Evolutionary conservation across 2,329 filamentous ascomycete genomes (phyloP), one percentile per base, ranked within the genome.

Genomic region (Trichoderma asperellum): DNA sequence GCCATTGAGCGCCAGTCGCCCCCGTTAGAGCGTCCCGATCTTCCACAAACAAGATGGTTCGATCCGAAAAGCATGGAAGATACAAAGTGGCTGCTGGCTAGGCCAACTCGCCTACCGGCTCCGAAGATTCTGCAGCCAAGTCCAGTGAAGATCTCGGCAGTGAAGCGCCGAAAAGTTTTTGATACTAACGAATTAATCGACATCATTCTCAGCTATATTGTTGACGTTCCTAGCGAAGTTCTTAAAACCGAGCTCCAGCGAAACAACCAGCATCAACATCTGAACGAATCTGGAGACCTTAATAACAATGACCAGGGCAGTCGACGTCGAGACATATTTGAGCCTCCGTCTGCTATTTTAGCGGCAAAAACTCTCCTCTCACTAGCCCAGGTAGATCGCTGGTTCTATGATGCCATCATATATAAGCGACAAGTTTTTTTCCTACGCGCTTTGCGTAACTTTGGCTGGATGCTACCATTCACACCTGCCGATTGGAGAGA

Each of bases 381-480:
- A 4, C n/a, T 47, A 12, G 52, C 62, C 2, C 62, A 57, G 7
- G 62, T 65, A 12, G 62, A 65, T 6, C 53, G 63, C 24, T 66
- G 63, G 63, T 66, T 49, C 27, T n/a, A 65, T 7, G 35, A 57
- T 24, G 62, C 37, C n/a, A 47, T 65, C 10, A 57, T 65, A 6
- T 29, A 47, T 5, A 57, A 65, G 24, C 62, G 62, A 32, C 62
- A 57, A 57, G 29, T 2, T 12, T 34, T 32, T 34, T 65, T 65
- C 40, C 11, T 65, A 4, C 62, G 47, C 12, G 52, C 62, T 6
- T 27, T 65, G 24, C 62, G 62, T 24, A 65, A 65, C 52, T 65
- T 65, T 34, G 62, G 62, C 21, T 65, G 62, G 62, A 65, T 65
- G 62, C 10, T 57, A n/a, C 62, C 62, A 14, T 65, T 65, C 12